phyloP scores from a whole-genome alignment of 768 basidiomycete genomes.

The Rhizopogon salebrosus region DNA sequence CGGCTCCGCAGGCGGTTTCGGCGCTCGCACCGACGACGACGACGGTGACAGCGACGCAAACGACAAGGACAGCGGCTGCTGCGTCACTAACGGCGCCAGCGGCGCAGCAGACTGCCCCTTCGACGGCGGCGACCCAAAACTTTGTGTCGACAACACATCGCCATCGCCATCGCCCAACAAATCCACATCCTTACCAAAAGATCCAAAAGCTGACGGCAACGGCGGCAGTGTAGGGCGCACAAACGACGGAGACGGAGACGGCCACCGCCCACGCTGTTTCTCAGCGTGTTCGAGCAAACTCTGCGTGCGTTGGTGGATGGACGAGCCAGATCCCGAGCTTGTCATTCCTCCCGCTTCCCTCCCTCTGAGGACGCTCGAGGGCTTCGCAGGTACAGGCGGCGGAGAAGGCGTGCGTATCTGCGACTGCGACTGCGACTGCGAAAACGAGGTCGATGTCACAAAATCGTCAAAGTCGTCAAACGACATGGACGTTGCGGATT shows the following conservation, averaged over 20 bases:
- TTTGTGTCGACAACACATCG: conserved; percentile 4
- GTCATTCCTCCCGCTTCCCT: conserved; percentile 9
- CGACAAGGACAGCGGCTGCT: conserved; percentile 16
- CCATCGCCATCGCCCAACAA: conserved; percentile 1
- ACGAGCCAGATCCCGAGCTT: conserved; percentile 6
- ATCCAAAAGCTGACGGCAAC: conserved; percentile 10
- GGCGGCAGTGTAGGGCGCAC: conserved; percentile 19
- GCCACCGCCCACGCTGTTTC: conserved; percentile 39
- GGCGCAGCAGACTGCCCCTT: conserved; percentile 8
- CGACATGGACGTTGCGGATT: conserved; percentile 20
- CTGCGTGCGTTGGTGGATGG: conserved; percentile 48
- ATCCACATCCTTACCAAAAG: background rate
- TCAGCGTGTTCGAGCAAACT: conserved; percentile 56
- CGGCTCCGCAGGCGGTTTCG: conserved; percentile 13
- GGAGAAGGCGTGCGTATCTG: conserved; percentile 42
- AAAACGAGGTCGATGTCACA: conserved; percentile 26
- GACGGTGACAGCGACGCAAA: conserved; percentile 13
- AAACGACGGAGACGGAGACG: conserved; percentile 21
- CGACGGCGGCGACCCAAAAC: conserved; percentile 6
- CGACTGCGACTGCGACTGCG: no score
- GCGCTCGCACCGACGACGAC: conserved; percentile 10
- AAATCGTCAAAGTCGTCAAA: conserved; percentile 48
- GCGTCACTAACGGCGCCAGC: conserved; percentile 1
- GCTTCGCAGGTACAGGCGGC: conserved; percentile 36
- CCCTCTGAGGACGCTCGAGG: conserved; percentile 8